Percentiles rank a stretch among this genome's conserved stretches.
Conservation (phyloP, 345 rosid genomes). For the Rhizophora mangle region DNA sequence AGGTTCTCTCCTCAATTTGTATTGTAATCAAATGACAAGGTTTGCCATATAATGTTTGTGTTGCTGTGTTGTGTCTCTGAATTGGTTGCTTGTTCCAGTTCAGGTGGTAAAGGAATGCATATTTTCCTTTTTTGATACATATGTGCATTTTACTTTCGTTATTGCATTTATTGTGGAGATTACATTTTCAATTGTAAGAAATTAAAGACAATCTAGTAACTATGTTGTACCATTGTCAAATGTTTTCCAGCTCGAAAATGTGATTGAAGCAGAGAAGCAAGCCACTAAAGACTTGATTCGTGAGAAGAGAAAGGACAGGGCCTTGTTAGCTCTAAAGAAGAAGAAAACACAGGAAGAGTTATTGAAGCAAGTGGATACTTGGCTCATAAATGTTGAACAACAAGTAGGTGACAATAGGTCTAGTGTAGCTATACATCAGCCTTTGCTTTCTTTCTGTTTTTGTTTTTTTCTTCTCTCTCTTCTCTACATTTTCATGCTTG, state of each 20-base stretch:
- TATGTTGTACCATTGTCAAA: no score
- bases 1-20: no score
- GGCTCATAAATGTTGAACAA: constrained; percentile 96
- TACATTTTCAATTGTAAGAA: no score
- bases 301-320: constrained; percentile 85
- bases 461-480: not conserved
- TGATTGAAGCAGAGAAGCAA: constrained; percentile 88
- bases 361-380: constrained; percentile 82
- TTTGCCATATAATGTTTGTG: no score
- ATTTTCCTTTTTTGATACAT: no score
- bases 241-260: constrained; percentile 58
- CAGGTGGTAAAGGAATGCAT: no score
- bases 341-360: constrained; percentile 88
- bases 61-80: no score
- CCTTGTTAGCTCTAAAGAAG: constrained; percentile 90
- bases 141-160: no score
- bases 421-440: not conserved
- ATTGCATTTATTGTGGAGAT: no score
- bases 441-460: not conserved
- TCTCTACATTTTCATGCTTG: not conserved
- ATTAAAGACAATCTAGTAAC: no score
- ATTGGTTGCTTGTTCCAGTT: no score
- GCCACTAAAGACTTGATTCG: constrained; percentile 81
- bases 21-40: no score
- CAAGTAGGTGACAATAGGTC: constrained; percentile 47